These are phyloP conservation scores for Linnemannia elongata DNA, from an alignment of 192 early-diverging fungal genomes.

Conservation along the genomic window DNA sequence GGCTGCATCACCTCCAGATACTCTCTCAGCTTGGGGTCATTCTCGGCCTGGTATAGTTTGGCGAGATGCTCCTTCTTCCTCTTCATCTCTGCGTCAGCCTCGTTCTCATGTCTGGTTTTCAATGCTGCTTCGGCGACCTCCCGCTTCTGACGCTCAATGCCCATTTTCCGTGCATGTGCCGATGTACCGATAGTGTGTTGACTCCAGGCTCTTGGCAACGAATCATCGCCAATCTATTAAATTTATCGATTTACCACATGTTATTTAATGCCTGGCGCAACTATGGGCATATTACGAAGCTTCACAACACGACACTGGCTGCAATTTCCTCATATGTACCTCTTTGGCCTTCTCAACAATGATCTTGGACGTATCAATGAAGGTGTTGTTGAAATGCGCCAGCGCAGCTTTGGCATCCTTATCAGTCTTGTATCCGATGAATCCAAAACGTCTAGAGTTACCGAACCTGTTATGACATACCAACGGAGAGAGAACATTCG, in stretches of 20 bases:
- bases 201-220: slow-evolving; percentile 92
- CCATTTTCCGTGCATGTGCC: slow-evolving; percentile 70
- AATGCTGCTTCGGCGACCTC: slow-evolving; percentile 36
- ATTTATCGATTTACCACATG: background rate
- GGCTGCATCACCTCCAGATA: slow-evolving; percentile 92
- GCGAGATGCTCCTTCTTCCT: slow-evolving; percentile 64
- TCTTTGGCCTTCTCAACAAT: slow-evolving; percentile 90
- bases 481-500: background rate
- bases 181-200: slow-evolving; percentile 89
- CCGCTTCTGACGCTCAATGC: slow-evolving; percentile 61
- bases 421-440: slow-evolving; percentile 91
- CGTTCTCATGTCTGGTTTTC: slow-evolving; percentile 38
- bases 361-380: slow-evolving; percentile 92
- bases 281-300: background rate
- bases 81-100: slow-evolving; percentile 58
- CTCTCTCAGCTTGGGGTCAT: slow-evolving; percentile 90
- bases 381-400: slow-evolving; percentile 91
- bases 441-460: slow-evolving; percentile 89
- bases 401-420: slow-evolving; percentile 87
- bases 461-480: slow-evolving; percentile 68
- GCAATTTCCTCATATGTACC: slow-evolving; percentile 47
- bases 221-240: slow-evolving; percentile 80
- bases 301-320: background rate
- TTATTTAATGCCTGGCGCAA: background rate
- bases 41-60: slow-evolving; percentile 67